Conservation (phyloP, 2,329 filamentous ascomycete species). For the Penicillium sp. region DNA sequence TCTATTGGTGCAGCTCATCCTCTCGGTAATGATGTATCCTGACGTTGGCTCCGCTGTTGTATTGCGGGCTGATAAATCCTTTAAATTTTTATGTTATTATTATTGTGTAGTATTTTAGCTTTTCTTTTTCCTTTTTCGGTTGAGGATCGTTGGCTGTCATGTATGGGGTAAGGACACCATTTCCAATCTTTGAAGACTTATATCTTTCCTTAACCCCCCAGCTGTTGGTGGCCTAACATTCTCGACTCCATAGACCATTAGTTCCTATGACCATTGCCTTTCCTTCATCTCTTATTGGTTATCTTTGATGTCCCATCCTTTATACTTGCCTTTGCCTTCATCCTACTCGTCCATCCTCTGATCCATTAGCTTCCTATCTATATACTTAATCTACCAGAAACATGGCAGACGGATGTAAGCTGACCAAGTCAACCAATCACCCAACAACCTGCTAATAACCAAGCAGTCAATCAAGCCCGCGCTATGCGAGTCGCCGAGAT, state of each 20-base stretch:
- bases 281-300: constrained; percentile 6
- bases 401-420: constrained; percentile 53
- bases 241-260: constrained; percentile 1
- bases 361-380: neutral
- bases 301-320: constrained; percentile 1
- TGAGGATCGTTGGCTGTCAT: constrained; percentile 7
- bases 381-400: constrained; percentile 10
- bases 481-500: constrained; percentile 56
- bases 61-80: constrained; percentile 12
- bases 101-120: neutral
- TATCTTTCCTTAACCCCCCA: constrained; percentile 3
- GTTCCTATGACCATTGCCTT: constrained; percentile 4
- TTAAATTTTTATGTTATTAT: neutral
- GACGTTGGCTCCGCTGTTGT: constrained; percentile 16
- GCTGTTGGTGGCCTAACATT: constrained; percentile 4
- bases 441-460: constrained; percentile 7
- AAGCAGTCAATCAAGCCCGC: constrained; percentile 55
- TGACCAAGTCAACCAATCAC: neutral
- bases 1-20: constrained; percentile 28
- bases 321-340: constrained; percentile 1
- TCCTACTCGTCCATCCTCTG: constrained; percentile 1
- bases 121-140: constrained; percentile 2
- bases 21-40: constrained; percentile 24
- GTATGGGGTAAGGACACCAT: constrained; percentile 13
- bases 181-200: constrained; percentile 1